Base-by-base conservation (phyloP, 2,329 filamentous ascomycete species). In the Sordariomycetes sp. region DNA sequence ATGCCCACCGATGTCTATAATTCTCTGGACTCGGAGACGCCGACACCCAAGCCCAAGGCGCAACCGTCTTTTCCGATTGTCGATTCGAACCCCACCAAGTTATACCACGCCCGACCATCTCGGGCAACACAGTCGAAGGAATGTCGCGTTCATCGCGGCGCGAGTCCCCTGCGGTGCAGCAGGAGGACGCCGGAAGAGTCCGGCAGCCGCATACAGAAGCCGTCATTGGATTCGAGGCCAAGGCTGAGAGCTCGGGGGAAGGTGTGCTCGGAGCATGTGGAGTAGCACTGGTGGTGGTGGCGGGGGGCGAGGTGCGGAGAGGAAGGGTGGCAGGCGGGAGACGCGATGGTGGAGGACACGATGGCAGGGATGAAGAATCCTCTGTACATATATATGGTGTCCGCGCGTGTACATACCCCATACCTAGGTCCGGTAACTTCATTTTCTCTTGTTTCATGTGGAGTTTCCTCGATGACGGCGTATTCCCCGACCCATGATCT, bases 161-260 rank as follows among this genome's bases (percentile, higher is more conserved):
- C 28, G 48, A 57, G 55, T 53, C 55, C 55, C 28, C 28, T 57
- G 46, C 48, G 55, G 37, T 18, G 32, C 48, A 37, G 43, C 55
- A 57, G 55, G 34, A 48, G 55, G 46, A 57, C 55, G 20, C 55
- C 55, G 22, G 55, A 57, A 24, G 55, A 57, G 20, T 50, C 55
- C 37, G 34, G 11, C 40, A 57, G 34, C 43, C 55, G 55, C n/a
- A 57, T 57, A 57, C 55, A 57, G 55, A 57, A 57, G 50, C 48
- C 55, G 18, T 18, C 18, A 16, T 37, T 46, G 32, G 48, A 53
- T 12, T 51, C 48, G 7, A 5, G 55, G 43, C 7, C 48, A 14
- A 53, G 48, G 40, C 40, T 53, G n/a, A 35, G 24, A 24, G 32
- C 32, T 48, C 50, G 35, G 48, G 53, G 35, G 48, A 50, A 35